Base-by-base conservation (phyloP, 2,329 filamentous ascomycete species). In the Epichloe sibirici region DNA sequence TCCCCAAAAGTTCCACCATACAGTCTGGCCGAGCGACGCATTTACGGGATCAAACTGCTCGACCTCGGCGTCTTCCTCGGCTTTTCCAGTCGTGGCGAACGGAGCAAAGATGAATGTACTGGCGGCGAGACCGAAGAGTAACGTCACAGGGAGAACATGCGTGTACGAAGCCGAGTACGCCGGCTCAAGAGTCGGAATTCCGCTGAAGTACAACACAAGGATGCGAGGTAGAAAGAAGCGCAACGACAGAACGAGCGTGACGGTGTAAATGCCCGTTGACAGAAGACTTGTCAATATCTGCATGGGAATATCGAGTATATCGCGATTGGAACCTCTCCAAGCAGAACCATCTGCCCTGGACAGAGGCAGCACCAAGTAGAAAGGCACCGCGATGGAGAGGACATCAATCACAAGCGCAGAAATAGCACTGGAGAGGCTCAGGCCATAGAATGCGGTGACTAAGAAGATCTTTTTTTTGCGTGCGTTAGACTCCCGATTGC, bases 61-160 rank as follows among this genome's bases (percentile, higher is more conserved):
- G 23, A 72, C 67, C 58, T 74, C 69, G 51, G 74, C 74, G 56
- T 82, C 74, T 56, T 73, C 70, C 44, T 65, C 63, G 15, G 71
- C 74, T 28, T 69, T 71, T 28, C 74, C 76, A 0, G 77, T 74
- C 13, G 73, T 76, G 17, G 80, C 77, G 23, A 81, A 77, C 2
- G 85, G 82, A 40, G 81, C 79, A 66, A 95, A 94, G 58, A 96
- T 80, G 65, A 94, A 91, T 45, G 79, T 77, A 56, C 82, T 82
- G 4, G 85, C 82, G 0, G 88, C 86, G 56, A 81, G 73, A 3
- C 90, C 90, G 17, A 87, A 74, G 2, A 74, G 61, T 3, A 78
- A 57, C 6, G 74, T 74, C 44, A 76, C 75, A 1, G 84, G 82
- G 3, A 89, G 68, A 47, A 87, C 74, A 8, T 77, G 74, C 42